Evolutionary conservation across 176 grass and related monocot genomes (phyloP), one percentile per base, ranked within the genome.

Genomic region (Phoenix roebelenii): DNA sequence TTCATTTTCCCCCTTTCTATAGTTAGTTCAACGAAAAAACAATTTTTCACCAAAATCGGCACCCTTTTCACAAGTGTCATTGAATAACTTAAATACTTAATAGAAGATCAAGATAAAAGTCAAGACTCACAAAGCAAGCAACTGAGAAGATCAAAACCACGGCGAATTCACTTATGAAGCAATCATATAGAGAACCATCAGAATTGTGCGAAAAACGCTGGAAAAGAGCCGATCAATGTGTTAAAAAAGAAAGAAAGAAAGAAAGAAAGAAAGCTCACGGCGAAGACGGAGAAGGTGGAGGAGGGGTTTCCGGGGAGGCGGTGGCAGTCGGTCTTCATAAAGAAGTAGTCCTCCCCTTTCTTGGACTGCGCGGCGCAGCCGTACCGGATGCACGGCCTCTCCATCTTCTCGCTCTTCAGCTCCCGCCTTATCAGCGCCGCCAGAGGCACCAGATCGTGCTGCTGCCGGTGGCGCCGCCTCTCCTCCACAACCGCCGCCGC

Each of bases 311-410:
- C 80, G 18, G 16, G 59, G 30, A 76, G 71, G 54, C 83, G 83
- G 18, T 76, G 50, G 54, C 86, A 95, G 66, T 95, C 86, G 18
- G 86, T 89, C 77, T 75, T 78, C 60, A 95, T 88, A 26, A 95
- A 77, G 69, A 89, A 89, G 90, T 83, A 95, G 70, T 95, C 90
- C 72, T 95, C 90, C 52, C 90, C 90, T 65, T 95, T 95, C 83
- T 95, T 95, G 67, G 83, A 89, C 77, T 89, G 85, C 17, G 85
- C 80, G 15, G 90, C 90, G 50, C 83, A 89, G 29, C 90, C 90
- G 56, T 87, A 95, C 25, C 90, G 80, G 61, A 95, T 67, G 52
- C 84, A 73, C 54, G 90, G 85, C 50, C 73, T 71, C 77, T 75
- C 73, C 76, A 82, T 51, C 35, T 67, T 60, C 67, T 79, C 57